These are phyloP conservation scores for Solanum rostratum DNA, from an alignment of 257 asterid genomes.

Conservation along the genomic window DNA sequence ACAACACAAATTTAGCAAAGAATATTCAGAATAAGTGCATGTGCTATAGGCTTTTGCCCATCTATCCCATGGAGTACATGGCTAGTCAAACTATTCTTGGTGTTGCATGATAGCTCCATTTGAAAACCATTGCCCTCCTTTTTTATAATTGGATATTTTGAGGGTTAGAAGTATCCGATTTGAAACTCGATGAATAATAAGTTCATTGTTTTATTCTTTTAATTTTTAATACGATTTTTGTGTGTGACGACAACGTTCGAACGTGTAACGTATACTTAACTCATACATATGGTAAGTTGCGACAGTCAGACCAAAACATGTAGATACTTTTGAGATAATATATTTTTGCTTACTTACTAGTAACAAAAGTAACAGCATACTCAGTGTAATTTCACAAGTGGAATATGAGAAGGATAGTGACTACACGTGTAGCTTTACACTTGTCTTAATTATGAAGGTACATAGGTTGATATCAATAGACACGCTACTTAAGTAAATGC, in stretches of 20 bases:
- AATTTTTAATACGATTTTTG: neutral
- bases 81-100: neutral
- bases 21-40: neutral
- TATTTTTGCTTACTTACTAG: no score
- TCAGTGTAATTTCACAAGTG: no score
- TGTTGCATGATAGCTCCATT: neutral
- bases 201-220: rapidly evolving
- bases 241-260: neutral
- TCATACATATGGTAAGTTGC: neutral
- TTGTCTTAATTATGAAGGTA: no score
- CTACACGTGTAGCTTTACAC: no score
- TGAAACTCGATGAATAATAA: neutral
- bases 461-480: no score
- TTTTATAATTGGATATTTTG: neutral
- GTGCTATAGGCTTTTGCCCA: neutral
- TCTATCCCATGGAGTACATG: neutral
- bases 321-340: neutral
- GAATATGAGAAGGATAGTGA: rapidly evolving
- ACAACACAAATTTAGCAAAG: neutral
- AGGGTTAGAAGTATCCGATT: rapidly evolving
- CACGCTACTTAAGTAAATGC: no score
- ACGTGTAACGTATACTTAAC: neutral
- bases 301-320: neutral
- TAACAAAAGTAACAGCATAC: no score
- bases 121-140: neutral